These are phyloP conservation scores for Phyllosticta capitalensis DNA, from an alignment of 2,329 filamentous ascomycete species.

Conservation along the genomic window DNA sequence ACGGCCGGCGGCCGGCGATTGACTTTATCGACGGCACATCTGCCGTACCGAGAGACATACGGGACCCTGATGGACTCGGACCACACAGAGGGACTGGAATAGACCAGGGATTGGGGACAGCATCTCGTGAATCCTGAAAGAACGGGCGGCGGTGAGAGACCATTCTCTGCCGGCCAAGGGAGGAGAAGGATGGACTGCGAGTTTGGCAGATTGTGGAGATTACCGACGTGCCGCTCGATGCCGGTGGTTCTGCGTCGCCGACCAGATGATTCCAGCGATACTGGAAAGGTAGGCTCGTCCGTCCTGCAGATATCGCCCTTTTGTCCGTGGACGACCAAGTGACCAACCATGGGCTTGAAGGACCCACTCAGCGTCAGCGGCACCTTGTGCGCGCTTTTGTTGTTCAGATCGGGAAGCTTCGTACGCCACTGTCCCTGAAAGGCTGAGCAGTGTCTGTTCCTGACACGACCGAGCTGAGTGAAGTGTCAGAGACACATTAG, in stretches of 20 bases:
- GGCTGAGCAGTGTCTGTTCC: not conserved
- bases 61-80: not conserved
- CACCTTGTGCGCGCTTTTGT: not conserved
- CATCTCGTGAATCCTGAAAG: not conserved
- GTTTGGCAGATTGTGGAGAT: not conserved
- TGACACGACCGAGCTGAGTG: not conserved
- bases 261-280: not conserved
- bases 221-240: not conserved
- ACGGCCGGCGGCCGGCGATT: not conserved
- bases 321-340: not conserved
- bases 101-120: not conserved
- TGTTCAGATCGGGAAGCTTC: not conserved
- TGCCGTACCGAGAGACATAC: not conserved
- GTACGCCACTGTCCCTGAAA: not conserved
- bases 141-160: not conserved
- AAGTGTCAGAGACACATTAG: not conserved
- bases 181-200: not conserved
- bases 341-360: not conserved
- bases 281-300: not conserved
- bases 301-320: not conserved
- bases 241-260: not conserved
- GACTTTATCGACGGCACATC: not conserved
- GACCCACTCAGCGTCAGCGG: not conserved
- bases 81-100: not conserved
- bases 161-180: not conserved